Conservation (phyloP, 2,329 filamentous ascomycete genomes). For the Grosmannia clavigera region DNA sequence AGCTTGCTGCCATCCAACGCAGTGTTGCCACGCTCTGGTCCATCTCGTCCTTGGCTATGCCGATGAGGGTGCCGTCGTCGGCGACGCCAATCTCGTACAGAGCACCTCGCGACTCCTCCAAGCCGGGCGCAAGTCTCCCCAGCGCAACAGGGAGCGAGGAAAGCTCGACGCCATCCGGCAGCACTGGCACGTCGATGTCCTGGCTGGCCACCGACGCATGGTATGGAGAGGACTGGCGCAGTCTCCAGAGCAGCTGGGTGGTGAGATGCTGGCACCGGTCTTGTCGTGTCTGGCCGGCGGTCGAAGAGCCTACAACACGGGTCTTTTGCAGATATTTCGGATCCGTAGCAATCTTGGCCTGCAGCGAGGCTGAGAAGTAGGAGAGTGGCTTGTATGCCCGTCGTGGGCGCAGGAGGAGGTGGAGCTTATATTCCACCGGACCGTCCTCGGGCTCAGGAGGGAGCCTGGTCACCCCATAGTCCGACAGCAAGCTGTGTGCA, state of each 20-base stretch:
- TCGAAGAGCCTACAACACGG: slow-evolving; percentile 11
- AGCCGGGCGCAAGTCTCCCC: slow-evolving; percentile 55
- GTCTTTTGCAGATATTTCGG: slow-evolving; percentile 16
- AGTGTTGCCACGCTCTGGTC: slow-evolving; percentile 80
- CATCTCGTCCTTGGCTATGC: slow-evolving; percentile 81
- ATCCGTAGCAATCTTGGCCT: slow-evolving; percentile 17
- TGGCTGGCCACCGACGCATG: slow-evolving; percentile 63
- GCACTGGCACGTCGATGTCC: slow-evolving; percentile 59
- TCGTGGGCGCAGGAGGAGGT: slow-evolving; percentile 69
- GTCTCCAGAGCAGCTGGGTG: slow-evolving; percentile 84
- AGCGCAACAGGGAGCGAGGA: slow-evolving; percentile 34
- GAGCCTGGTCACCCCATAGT: slow-evolving; percentile 60
- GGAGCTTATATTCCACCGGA: slow-evolving; percentile 92
- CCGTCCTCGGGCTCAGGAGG: slow-evolving; percentile 88
- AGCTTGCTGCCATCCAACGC: slow-evolving; percentile 78
- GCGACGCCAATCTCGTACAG: slow-evolving; percentile 94
- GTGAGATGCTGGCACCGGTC: slow-evolving; percentile 82
- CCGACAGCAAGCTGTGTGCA: slow-evolving; percentile 33
- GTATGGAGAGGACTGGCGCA: slow-evolving; percentile 89
- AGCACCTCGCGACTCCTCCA: slow-evolving; percentile 88
- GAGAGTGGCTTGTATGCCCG: slow-evolving; percentile 61
- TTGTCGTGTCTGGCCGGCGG: slow-evolving; percentile 55
- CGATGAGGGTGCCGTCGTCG: slow-evolving; percentile 84
- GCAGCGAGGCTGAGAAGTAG: slow-evolving; percentile 19
- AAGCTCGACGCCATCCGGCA: slow-evolving; percentile 46